Percentiles rank a stretch among this genome's conserved stretches.
Conservation (phyloP, 805 yeast species). For the Grigorovia yakushimaensis region DNA sequence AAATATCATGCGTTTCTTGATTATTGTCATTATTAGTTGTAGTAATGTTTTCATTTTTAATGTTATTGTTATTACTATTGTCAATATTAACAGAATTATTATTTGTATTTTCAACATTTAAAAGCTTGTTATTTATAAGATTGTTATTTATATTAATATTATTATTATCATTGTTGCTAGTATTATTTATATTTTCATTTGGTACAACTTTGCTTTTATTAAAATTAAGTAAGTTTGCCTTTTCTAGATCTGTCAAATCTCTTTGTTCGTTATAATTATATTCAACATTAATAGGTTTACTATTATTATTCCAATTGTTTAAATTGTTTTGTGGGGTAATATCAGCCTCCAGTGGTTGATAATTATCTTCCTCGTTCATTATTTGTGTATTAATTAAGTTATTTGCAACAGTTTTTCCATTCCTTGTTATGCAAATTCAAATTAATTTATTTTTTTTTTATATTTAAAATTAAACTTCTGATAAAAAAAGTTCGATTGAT, state of each 20-base stretch:
- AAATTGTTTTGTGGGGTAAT: constrained; percentile 1
- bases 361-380: constrained; percentile 8
- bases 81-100: no score
- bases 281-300: background rate
- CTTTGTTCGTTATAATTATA: background rate
- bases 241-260: background rate
- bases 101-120: no score
- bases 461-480: no score
- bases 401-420: background rate
- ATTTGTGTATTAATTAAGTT: background rate
- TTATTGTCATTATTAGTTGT: constrained; percentile 1
- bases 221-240: background rate
- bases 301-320: background rate
- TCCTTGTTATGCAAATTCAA: background rate
- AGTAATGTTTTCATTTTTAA: background rate
- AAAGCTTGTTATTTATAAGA: no score
- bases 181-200: no score
- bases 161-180: background rate
- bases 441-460: no score
- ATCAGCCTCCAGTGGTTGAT: constrained; percentile 14
- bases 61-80: no score
- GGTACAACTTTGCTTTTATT: background rate
- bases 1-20: background rate
- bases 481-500: no score
- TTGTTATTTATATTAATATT: no score